Conservation (phyloP, 768 basidiomycete genomes). For the Gelatoporia subvermispora region DNA sequence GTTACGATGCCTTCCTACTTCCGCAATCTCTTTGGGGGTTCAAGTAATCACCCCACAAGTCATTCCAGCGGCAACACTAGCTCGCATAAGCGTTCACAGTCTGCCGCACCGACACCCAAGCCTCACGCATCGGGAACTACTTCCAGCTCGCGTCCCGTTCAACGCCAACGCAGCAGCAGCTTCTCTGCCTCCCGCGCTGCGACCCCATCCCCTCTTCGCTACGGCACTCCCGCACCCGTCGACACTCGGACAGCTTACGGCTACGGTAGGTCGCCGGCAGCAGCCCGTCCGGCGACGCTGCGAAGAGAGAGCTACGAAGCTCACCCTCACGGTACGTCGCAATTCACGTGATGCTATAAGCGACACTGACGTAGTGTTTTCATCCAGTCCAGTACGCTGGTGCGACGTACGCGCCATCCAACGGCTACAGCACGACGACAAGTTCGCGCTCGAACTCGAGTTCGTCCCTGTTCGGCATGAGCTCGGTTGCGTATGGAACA, state of each 20-base stretch:
- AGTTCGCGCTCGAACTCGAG: conserved; percentile 51
- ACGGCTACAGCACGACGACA: conserved; percentile 25
- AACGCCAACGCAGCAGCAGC: conserved; percentile 32
- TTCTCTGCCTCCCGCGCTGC: conserved; percentile 33
- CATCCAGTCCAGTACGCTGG: conserved; percentile 10
- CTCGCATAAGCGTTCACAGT: conserved; percentile 39
- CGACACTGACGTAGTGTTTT: conserved; percentile 3
- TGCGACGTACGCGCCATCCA: conserved; percentile 20
- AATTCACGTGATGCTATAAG: not conserved
- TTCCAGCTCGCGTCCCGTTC: not conserved
- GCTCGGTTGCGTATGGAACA: conserved; percentile 21
- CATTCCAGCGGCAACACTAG: conserved; percentile 27
- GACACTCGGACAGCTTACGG: conserved; percentile 21
- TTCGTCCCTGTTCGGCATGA: conserved; percentile 41
- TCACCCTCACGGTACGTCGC: conserved; percentile 38
- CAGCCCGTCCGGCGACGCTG: conserved; percentile 31
- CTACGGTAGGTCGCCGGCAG: conserved; percentile 29
- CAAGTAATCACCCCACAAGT: conserved; percentile 12
- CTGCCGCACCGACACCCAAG: conserved; percentile 27
- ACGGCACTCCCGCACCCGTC: conserved; percentile 19
- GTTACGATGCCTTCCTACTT: conserved; percentile 45
- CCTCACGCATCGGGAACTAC: conserved; percentile 19
- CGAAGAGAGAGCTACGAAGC: conserved; percentile 40
- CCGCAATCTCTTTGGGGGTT: conserved; percentile 42
- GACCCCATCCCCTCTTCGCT: conserved; percentile 31